Percentiles rank a stretch among this genome's conserved stretches.
Conservation (phyloP, 352 stramenopile genomes). For the Plasmopara viticola region DNA sequence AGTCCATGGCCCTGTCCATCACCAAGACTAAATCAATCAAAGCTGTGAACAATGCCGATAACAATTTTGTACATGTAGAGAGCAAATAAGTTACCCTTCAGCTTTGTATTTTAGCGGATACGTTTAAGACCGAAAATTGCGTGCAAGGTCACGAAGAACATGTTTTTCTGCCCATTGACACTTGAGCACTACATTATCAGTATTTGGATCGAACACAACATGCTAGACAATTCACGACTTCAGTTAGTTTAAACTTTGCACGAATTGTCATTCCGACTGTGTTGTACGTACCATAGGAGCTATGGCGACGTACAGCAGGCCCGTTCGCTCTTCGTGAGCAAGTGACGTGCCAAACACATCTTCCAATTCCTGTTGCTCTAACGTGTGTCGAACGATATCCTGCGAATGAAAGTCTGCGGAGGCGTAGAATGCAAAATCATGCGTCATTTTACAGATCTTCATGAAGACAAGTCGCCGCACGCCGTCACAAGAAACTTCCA, state of each 20-base stretch:
- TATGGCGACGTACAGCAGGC: slow-evolving; percentile 49
- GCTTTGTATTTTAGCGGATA: slow-evolving; percentile 2
- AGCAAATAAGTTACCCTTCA: slow-evolving; percentile 3
- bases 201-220: slow-evolving; percentile 53
- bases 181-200: slow-evolving; percentile 43
- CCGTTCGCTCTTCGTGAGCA: slow-evolving; percentile 62
- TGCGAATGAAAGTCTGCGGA: slow-evolving; percentile 47
- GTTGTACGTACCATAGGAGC: slow-evolving; percentile 52
- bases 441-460: slow-evolving; percentile 45
- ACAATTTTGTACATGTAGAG: slow-evolving; percentile 18
- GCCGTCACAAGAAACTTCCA: slow-evolving; percentile 47
- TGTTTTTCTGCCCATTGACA: slow-evolving; percentile 61
- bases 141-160: slow-evolving; percentile 50
- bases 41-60: slow-evolving; percentile 38
- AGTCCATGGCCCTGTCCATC: slow-evolving; percentile 75
- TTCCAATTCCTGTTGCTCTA: slow-evolving; percentile 43
- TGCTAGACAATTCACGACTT: slow-evolving; percentile 27
- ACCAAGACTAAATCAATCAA: slow-evolving; percentile 70
- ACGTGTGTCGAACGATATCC: slow-evolving; percentile 29
- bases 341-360: slow-evolving; percentile 67
- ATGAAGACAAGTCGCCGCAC: slow-evolving; percentile 60
- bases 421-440: slow-evolving; percentile 48
- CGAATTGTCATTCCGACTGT: not conserved
- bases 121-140: slow-evolving; percentile 59
- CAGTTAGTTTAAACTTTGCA: not conserved